Conservation (phyloP, 495 filamentous ascomycete genomes). For the Barbatosphaeria neglecta region DNA sequence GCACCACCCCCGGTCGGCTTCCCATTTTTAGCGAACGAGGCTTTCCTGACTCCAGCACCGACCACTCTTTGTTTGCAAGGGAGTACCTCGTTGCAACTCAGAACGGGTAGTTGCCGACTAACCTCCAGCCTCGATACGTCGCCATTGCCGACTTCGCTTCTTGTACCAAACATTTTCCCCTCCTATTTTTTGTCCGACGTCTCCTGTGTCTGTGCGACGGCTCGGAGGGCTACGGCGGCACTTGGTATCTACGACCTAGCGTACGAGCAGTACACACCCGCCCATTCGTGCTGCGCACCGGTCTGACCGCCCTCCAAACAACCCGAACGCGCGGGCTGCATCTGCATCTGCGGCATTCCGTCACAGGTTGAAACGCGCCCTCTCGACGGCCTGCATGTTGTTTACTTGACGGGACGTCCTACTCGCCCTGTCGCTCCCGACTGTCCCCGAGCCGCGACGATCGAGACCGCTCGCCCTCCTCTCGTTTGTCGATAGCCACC, state of each 20-base stretch:
- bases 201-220: no score
- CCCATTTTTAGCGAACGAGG: no score
- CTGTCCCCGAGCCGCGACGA: neutral
- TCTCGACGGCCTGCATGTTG: neutral
- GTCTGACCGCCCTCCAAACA: slow-evolving; percentile 1
- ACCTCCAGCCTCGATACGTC: neutral
- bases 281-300: neutral
- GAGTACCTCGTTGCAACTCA: no score
- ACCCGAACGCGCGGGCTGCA: no score
- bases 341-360: neutral
- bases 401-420: slow-evolving; percentile 3
- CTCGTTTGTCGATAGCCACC: slow-evolving; percentile 1
- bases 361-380: neutral
- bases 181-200: no score
- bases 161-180: neutral
- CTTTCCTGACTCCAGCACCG: no score
- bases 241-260: no score
- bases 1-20: neutral
- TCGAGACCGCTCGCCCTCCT: neutral
- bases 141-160: neutral
- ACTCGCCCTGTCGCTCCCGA: no score
- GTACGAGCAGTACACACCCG: no score
- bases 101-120: no score
- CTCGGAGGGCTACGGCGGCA: no score
- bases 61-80: no score